phyloP scores from a whole-genome alignment of 805 yeast genomes.

The Kazachstania kunashirensis region DNA sequence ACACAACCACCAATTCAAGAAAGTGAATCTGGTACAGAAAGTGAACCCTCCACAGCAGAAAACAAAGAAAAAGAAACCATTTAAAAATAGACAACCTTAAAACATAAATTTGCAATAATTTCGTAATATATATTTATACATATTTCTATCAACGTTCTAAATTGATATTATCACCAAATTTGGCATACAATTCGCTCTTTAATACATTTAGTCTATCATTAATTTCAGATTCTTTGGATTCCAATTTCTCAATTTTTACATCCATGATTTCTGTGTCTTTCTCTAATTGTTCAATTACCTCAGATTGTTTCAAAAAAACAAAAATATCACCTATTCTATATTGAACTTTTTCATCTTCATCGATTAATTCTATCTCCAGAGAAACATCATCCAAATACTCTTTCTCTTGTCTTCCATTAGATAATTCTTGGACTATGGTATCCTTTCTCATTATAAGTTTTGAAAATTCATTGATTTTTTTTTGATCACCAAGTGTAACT shows the following conservation, averaged over 20 bases:
- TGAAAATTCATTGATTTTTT: constrained; percentile 79
- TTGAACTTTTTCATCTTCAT: constrained; percentile 59
- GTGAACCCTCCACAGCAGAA: neutral
- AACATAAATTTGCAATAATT: too few species aligned
- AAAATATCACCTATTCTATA: constrained; percentile 77
- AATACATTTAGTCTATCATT: constrained; percentile 48
- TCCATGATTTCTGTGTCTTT: constrained; percentile 47
- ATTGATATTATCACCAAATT: constrained; percentile 83
- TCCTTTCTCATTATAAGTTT: constrained; percentile 68
- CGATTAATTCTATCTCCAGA: constrained; percentile 77
- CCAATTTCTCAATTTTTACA: constrained; percentile 37
- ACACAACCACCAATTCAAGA: constrained; percentile 3
- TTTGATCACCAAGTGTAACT: constrained; percentile 60
- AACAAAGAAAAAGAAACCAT: constrained; percentile 1
- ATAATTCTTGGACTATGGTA: constrained; percentile 40
- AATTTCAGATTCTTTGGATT: constrained; percentile 39
- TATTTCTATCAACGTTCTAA: constrained; percentile 44
- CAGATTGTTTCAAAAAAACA: constrained; percentile 54
- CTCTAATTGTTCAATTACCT: constrained; percentile 63
- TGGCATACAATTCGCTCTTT: constrained; percentile 71
- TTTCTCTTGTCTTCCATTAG: constrained; percentile 52
- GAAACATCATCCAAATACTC: constrained; percentile 83
- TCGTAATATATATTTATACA: neutral
- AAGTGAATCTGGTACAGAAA: neutral
- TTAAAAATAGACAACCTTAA: too few species aligned